These are phyloP conservation scores for Podila epigama DNA, from an alignment of 192 early-diverging fungal genomes.

Conservation along the genomic window DNA sequence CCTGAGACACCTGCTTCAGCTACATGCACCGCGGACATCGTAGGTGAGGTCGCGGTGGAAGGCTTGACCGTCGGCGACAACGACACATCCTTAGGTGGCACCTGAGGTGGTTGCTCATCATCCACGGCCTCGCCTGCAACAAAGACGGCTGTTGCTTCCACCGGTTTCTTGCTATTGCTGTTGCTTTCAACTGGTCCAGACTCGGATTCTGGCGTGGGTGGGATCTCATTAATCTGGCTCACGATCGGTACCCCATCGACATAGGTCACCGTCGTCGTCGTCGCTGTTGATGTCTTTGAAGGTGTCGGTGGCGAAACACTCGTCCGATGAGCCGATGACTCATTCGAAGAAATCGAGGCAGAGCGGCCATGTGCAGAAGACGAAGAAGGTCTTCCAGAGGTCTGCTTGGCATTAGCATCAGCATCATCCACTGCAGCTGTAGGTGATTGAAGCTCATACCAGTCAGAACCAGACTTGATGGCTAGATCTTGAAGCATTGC, in stretches of 20 bases:
- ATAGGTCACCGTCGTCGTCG: constrained; percentile 39
- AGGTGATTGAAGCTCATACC: constrained; percentile 28
- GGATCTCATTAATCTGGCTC: constrained; percentile 38
- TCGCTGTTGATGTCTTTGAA: too few species aligned
- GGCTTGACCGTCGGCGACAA: too few species aligned
- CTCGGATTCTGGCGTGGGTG: constrained; percentile 35
- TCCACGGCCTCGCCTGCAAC: neutral
- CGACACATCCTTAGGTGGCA: neutral
- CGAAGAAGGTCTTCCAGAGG: neutral
- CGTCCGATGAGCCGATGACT: constrained; percentile 8
- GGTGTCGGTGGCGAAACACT: constrained; percentile 27
- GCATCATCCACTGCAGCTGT: too few species aligned
- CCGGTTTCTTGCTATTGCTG: neutral
- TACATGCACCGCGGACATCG: too few species aligned
- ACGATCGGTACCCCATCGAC: constrained; percentile 31
- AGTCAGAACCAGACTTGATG: constrained; percentile 34
- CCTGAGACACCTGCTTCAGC: too few species aligned
- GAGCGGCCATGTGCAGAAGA: neutral
- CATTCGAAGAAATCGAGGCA: constrained; percentile 7
- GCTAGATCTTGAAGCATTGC: constrained; percentile 37
- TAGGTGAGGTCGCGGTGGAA: too few species aligned
- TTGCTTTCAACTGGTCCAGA: constrained; percentile 5
- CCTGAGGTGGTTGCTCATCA: neutral
- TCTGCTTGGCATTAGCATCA: too few species aligned
- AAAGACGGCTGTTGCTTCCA: constrained; percentile 3